phyloP scores from a whole-genome alignment of 306 rosid genomes.

The Delonix regia region DNA sequence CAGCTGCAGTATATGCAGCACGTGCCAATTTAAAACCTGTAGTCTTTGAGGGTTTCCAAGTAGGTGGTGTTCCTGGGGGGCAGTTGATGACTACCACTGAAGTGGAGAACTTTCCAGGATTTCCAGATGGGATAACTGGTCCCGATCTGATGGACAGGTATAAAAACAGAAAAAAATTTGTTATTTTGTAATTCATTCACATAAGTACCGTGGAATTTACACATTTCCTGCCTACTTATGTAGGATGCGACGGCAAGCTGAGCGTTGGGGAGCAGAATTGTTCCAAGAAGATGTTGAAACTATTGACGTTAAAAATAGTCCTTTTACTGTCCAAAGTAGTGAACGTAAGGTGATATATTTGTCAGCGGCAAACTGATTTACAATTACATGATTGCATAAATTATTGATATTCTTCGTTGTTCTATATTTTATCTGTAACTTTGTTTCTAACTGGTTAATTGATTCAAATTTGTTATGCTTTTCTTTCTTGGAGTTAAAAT shows the following conservation, averaged over 20 bases:
- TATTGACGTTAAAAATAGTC: conserved; percentile 70
- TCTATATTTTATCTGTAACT: conserved; percentile 23
- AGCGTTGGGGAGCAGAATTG: conserved; percentile 96
- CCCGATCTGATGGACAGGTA: conserved; percentile 98
- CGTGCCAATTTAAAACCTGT: conserved; percentile 95
- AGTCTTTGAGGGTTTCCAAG: conserved; percentile 92
- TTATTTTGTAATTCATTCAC: conserved; percentile 11
- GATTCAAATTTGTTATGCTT: neutral
- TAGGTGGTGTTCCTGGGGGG: conserved; percentile 95
- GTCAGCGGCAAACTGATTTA: conserved; percentile 30
- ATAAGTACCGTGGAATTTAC: conserved; percentile 26
- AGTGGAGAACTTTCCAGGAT: conserved; percentile 96
- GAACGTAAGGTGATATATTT: conserved; percentile 88
- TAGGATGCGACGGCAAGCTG: conserved; percentile 76
- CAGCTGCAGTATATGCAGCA: conserved; percentile 94
- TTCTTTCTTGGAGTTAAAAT: conserved; percentile 8
- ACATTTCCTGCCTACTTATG: conserved; percentile 18
- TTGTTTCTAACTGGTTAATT: neutral
- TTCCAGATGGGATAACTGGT: conserved; percentile 93
- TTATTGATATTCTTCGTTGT: conserved; percentile 14
- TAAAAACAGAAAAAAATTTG: neutral
- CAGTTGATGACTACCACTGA: conserved; percentile 98
- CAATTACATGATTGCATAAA: conserved; percentile 24
- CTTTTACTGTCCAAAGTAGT: conserved; percentile 87
- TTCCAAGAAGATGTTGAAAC: conserved; percentile 90